A percentile compares a stretch with the other conserved stretches of the same genome.
Evolutionary conservation across 345 rosid species (phyloP).

Genomic region (Aquilaria sinensis): DNA sequence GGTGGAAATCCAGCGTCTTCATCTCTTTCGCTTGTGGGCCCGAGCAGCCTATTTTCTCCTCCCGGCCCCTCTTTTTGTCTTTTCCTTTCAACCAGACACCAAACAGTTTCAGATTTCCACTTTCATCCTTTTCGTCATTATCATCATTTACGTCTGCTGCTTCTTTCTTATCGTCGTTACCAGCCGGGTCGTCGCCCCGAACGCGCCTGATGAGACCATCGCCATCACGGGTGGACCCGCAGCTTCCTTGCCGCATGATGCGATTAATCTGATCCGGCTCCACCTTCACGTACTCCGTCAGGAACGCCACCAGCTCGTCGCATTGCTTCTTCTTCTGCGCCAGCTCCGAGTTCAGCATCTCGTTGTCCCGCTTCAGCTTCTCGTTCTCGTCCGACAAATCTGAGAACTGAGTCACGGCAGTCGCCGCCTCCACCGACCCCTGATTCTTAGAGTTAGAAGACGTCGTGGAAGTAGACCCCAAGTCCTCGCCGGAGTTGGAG

Average conservation of each 20-base stretch:
- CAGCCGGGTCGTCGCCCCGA: slow-evolving; percentile 5
- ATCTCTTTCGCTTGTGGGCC: slow-evolving; percentile 52
- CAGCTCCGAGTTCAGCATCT: slow-evolving; percentile 59
- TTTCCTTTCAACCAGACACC: slow-evolving; percentile 70
- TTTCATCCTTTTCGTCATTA: slow-evolving; percentile 17
- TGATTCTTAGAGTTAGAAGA: slow-evolving; percentile 75
- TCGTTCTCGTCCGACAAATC: slow-evolving; percentile 80
- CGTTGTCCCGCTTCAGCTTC: slow-evolving; percentile 71
- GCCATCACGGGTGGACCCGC: slow-evolving; percentile 16
- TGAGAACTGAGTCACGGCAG: slow-evolving; percentile 27
- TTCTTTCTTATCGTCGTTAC: slow-evolving; percentile 5
- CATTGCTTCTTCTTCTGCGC: slow-evolving; percentile 74
- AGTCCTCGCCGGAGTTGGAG: slow-evolving; percentile 70
- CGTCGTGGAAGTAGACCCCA: slow-evolving; percentile 73
- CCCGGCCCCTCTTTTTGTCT: slow-evolving; percentile 61
- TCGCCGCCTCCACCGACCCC: slow-evolving; percentile 54
- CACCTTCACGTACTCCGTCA: slow-evolving; percentile 56
- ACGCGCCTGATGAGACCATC: slow-evolving; percentile 12
- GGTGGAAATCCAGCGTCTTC: slow-evolving; percentile 31
- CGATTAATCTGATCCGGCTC: slow-evolving; percentile 61
- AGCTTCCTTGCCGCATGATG: slow-evolving; percentile 47
- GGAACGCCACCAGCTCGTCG: slow-evolving; percentile 60
- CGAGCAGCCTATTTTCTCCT: slow-evolving; percentile 38
- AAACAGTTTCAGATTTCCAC: slow-evolving; percentile 58
- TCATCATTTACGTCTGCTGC: slow-evolving; percentile 2